These are phyloP conservation scores for Porogramme epimiltina DNA, from an alignment of 1,284 basidiomycete species.

Conservation along the genomic window DNA sequence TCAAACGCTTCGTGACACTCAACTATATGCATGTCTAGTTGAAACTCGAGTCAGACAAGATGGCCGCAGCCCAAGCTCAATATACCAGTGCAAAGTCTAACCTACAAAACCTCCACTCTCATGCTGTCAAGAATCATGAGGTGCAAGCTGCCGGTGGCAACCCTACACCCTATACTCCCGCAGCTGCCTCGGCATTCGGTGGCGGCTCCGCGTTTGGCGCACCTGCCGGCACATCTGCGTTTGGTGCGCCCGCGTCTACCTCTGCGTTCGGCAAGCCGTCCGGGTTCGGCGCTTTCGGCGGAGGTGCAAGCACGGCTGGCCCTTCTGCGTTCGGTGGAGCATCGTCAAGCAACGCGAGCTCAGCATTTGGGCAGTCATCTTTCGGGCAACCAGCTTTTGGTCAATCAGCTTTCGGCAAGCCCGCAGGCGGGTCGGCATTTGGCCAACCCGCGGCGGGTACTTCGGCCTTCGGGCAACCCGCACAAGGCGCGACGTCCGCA, in stretches of 20 bases:
- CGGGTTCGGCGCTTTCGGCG: conserved; percentile 26
- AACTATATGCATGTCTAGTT: conserved; percentile 34
- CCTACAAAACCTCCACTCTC: conserved; percentile 49
- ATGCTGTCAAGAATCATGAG: conserved; percentile 41
- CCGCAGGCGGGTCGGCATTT: conserved; percentile 32
- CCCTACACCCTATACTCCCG: conserved; percentile 22
- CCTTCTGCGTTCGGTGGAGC: conserved; percentile 38
- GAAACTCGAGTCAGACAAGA: conserved; percentile 56
- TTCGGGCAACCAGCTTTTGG: conserved; percentile 30
- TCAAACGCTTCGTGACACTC: too few relatives aligned
- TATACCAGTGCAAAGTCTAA: conserved; percentile 52
- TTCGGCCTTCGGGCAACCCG: conserved; percentile 31
- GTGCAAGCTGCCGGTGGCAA: conserved; percentile 22
- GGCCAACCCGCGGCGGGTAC: conserved; percentile 30
- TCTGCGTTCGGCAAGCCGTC: conserved; percentile 40
- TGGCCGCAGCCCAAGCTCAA: conserved; percentile 39
- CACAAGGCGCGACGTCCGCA: conserved; percentile 7
- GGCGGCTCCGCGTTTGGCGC: conserved; percentile 12
- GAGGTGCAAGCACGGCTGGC: neutral
- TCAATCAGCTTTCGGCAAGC: conserved; percentile 37
- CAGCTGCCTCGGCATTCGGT: conserved; percentile 9
- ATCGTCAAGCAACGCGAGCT: conserved; percentile 32
- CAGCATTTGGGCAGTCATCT: conserved; percentile 33
- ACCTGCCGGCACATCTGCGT: conserved; percentile 9
- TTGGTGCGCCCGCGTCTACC: conserved; percentile 7